Conservation (phyloP, 805 yeast species). For the Suhomyces tanzawaensis region DNA sequence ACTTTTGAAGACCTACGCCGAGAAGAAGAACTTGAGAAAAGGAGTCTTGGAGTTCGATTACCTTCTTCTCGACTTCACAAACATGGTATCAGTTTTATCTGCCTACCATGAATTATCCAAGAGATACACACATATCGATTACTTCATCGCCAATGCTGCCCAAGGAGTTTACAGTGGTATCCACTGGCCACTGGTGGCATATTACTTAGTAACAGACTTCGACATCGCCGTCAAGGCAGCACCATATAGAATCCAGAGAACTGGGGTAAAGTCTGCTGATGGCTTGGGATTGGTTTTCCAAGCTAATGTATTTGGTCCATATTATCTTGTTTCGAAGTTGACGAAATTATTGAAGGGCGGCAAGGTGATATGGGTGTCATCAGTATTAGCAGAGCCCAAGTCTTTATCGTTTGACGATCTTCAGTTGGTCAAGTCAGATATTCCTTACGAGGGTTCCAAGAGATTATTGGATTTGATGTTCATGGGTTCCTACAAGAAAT, state of each 20-base stretch:
- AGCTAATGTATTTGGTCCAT: conserved; percentile 96
- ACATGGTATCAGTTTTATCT: conserved; percentile 78
- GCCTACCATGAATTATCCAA: conserved; percentile 70
- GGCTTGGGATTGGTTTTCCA: conserved; percentile 87
- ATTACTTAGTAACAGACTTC: conserved; percentile 65
- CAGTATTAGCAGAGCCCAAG: conserved; percentile 76
- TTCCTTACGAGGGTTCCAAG: conserved; percentile 90
- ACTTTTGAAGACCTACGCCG: conserved; percentile 36
- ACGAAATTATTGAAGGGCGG: conserved; percentile 62
- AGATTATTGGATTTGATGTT: conserved; percentile 82
- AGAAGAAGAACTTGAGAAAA: conserved; percentile 33
- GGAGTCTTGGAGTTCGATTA: conserved; percentile 82
- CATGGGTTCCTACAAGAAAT: conserved; percentile 57
- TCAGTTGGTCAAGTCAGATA: conserved; percentile 59
- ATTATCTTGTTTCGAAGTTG: conserved; percentile 71
- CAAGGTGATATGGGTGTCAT: conserved; percentile 81
- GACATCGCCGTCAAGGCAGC: conserved; percentile 86
- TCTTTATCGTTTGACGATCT: conserved; percentile 73
- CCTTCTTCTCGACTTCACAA: conserved; percentile 80
- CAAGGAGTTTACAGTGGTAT: conserved; percentile 85
- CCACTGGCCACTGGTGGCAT: conserved; percentile 77
- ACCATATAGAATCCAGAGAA: conserved; percentile 75
- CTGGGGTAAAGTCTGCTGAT: conserved; percentile 75
- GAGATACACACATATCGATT: conserved; percentile 68
- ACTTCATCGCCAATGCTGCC: conserved; percentile 83